Base-by-base conservation (phyloP, 768 basidiomycete genomes). In the Suillus paluster region DNA sequence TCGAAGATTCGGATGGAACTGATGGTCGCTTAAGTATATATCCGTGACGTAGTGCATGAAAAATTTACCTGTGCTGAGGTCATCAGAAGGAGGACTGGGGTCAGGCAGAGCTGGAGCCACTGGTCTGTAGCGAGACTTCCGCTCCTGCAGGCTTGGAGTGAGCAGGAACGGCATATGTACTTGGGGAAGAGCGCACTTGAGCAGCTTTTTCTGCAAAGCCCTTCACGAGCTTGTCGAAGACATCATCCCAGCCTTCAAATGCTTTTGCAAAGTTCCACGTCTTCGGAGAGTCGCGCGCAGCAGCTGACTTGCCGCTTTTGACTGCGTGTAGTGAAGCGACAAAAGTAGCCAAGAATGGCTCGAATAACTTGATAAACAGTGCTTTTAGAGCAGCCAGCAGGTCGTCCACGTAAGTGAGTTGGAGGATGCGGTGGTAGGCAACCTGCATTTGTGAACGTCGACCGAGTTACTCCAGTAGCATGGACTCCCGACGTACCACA, bases 371-470 rank as follows among this genome's bases (percentile, higher is more conserved):
- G 67, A 97, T 79, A 71, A 99, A 99, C 49, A 97, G 82, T 0
- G 86, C 79, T 70, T 94, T 95, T 69, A 96, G 83, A 5, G 91
- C 85, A 14, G 78, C 77, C 27, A 99, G 83, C 21, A 99, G 87
- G 48, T 94, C 92, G 1, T 96, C 94, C 60, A 97, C 90, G 71
- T 98, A 99, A 10, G 95, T 89, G 41, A 99, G 83, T 63, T 97
- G 95, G 19, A 99, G 83, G 63, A 99, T 94, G 60, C 96, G 92
- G 71, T 97, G 95, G 79, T 97, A 99, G 42, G 95, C 94, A 58
- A 97, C 95, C 95, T 97, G 69, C 4, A 62, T 14, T 46, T 46
- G 21, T 33, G 44, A 33, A 63, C 21, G 36, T 63, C 55, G 38
- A 23, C 11, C 19, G 25, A 60, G 59, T 63, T 50, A 58, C 15